Base-by-base conservation (phyloP, 2,329 filamentous ascomycete species). In the Sclerotiophoma versabilis region DNA sequence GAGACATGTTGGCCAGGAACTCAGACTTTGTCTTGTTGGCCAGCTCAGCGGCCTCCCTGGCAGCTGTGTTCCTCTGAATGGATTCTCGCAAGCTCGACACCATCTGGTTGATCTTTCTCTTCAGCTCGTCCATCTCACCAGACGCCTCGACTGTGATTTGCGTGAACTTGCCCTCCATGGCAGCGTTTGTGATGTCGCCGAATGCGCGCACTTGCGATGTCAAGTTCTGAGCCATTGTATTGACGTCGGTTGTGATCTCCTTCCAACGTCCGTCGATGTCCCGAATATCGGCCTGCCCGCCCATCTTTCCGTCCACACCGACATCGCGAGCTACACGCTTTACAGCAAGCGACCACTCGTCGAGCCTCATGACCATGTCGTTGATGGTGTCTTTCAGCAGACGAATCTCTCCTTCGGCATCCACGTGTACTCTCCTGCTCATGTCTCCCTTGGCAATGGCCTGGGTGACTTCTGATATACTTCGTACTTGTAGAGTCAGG, bases 21-120 rank as follows among this genome's bases (percentile, higher is more conserved):
- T 98, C 95, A 9, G 93, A 97, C 73, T 99, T 99, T 34, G 93
- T 98, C 78, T 96, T 93, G 81, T 97, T 98, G 60, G 95, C 95
- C 73, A 97, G 81, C 75, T 99, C 95, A 68, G 95, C 95, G 39
- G 93, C 93, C 76, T 98, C 93, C 76, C 95, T 90, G 52, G 95
- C 95, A 63, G 93, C 91, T 3, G 93, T 97, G 74, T 98, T 99
- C 74, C 92, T 87, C 75, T 98, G 93, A 64, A 99, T 97, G 82
- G 91, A 96, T 77, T 98, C 95, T 64, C 93, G 84, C 59, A 99
- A 80, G 72, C 96, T 96, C 73, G 91, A 95, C 47, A 98, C 93
- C 95, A 99, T 99, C 80, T 96, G 91, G 75, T 98, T 99, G 83
- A 99, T 98, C 82, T 98, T 98, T 69, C 93, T 88, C 79, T 99